phyloP scores from a whole-genome alignment of 208 protist genomes.

The Acanthamoeba culbertsoni region DNA sequence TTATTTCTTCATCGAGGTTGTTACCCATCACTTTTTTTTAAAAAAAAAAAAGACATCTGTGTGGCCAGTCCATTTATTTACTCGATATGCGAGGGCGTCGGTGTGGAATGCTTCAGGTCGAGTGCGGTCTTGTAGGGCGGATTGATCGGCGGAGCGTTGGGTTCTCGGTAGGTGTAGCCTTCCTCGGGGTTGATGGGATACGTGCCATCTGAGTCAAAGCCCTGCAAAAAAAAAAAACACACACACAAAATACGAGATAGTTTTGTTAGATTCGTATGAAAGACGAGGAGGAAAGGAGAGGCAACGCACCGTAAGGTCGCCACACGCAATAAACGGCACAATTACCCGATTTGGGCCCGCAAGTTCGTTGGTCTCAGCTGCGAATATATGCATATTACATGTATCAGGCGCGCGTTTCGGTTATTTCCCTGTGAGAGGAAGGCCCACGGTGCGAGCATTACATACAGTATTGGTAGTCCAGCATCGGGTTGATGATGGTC shows the following conservation, averaged over 20 bases:
- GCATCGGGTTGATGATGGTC: slow-evolving; percentile 78
- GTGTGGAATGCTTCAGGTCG: too few species aligned
- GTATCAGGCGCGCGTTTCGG: too few species aligned
- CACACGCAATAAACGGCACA: slow-evolving; percentile 96
- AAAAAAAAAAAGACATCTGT: too few species aligned
- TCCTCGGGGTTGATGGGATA: neutral
- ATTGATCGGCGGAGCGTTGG: neutral
- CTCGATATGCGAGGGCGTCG: too few species aligned
- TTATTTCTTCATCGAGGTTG: too few species aligned
- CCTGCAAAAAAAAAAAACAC: neutral
- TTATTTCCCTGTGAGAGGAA: neutral
- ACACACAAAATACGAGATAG: neutral
- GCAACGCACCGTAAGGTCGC: slow-evolving; percentile 89
- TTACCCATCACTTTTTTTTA: too few species aligned
- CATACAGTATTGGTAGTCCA: slow-evolving; percentile 64
- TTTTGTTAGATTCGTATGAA: neutral
- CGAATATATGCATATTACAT: too few species aligned
- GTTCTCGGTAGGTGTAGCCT: neutral
- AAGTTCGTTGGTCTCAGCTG: slow-evolving; percentile 40
- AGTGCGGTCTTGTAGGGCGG: neutral
- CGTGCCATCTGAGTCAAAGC: neutral
- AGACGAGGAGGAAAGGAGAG: neutral
- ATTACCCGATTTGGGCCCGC: slow-evolving; percentile 78
- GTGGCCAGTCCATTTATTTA: too few species aligned
- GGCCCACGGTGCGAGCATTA: neutral